Percentiles rank a stretch among this genome's conserved stretches.
These are phyloP conservation scores for Hypoxylon cercidicola DNA, from an alignment of 495 filamentous ascomycete species.

Conservation along the genomic window DNA sequence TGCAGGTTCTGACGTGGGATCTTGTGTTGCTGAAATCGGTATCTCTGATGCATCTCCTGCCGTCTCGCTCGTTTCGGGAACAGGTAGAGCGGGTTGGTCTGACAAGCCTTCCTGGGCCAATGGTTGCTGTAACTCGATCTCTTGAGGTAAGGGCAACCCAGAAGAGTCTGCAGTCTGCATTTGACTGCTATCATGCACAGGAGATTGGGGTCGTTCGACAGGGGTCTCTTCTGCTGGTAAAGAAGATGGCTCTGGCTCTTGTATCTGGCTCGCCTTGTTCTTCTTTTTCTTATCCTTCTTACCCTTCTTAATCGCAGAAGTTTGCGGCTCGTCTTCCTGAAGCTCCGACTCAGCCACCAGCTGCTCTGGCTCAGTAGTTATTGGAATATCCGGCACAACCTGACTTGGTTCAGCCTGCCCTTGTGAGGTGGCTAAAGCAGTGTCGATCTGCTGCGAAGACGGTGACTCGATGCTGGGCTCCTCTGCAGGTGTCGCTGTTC, in stretches of 20 bases:
- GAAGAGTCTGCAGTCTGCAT: slow-evolving; percentile 3
- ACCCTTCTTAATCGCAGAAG: slow-evolving; percentile 30
- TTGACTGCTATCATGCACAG: slow-evolving; percentile 12
- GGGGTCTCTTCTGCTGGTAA: slow-evolving; percentile 15
- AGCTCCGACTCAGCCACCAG: slow-evolving; percentile 2
- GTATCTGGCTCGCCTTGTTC: slow-evolving; percentile 32
- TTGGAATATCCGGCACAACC: slow-evolving; percentile 7
- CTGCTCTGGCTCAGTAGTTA: slow-evolving; percentile 13
- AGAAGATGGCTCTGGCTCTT: slow-evolving; percentile 22
- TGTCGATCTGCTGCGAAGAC: slow-evolving; percentile 14
- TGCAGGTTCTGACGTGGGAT: slow-evolving; percentile 7
- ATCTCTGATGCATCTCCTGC: not conserved
- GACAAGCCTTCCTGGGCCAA: slow-evolving; percentile 10
- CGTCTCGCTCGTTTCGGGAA: slow-evolving; percentile 5
- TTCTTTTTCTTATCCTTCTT: slow-evolving; percentile 49
- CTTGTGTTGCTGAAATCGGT: slow-evolving; percentile 4
- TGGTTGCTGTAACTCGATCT: slow-evolving; percentile 8
- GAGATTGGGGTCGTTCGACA: slow-evolving; percentile 14
- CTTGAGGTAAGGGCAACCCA: slow-evolving; percentile 12
- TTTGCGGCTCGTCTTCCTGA: slow-evolving; percentile 19
- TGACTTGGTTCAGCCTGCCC: slow-evolving; percentile 19
- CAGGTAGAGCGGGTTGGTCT: slow-evolving; percentile 2
- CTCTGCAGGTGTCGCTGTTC: slow-evolving; percentile 2
- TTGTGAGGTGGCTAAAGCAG: slow-evolving; percentile 4
- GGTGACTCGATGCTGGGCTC: slow-evolving; percentile 15